Base-by-base conservation (phyloP, 192 early-diverging fungal genomes). In the Coemansia sp. region DNA sequence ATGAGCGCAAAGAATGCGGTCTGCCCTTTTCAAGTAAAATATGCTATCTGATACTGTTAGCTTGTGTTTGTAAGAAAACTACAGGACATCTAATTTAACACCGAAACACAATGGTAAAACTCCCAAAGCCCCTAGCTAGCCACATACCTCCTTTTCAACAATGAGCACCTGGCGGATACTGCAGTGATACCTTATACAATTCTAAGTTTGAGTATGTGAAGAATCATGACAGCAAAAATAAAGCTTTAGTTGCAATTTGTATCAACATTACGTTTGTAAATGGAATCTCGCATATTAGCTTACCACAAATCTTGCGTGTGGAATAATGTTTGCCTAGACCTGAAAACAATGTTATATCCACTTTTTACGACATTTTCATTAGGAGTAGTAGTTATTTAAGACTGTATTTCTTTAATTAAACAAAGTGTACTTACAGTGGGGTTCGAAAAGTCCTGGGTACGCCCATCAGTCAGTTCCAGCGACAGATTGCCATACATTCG, bases 71-170 rank as follows among this genome's bases (percentile, higher is more conserved):
- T 4, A 32, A 32, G 32, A 4, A 4, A 32, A 32, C 32, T 4
- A 4, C 32, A 32, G 32, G 32, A 32, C 32, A 32, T 32, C 32
- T 32, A 32, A 32, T 32, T 32, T 32, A 32, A 32, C 32, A 32
- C 32, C 32, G 32, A 32, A 32, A 32, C 32, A 32, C 32, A 2
- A 4, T 32, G 32, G 37, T 16, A 39, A 26, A 44, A 0, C 4
- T 0, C 12, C 32, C 39, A 16, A 16, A 13, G 1, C 13, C 32
- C 38, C 37, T 37, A 26, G 19, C 8, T 9, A 41, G 4, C 38
- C n/a, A 21, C 68, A 42, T 76, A 48, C 79, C 73, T 81, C 72
- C 44, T 81, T 81, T 45, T 81, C 78, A 18, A 81, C 73, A 11
- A 81, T 11, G 5, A 81, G 42, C 23, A 75, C 61, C 6, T 54